Conservation (phyloP, 2,329 filamentous ascomycete species). For the Botrytis sinoallii region DNA sequence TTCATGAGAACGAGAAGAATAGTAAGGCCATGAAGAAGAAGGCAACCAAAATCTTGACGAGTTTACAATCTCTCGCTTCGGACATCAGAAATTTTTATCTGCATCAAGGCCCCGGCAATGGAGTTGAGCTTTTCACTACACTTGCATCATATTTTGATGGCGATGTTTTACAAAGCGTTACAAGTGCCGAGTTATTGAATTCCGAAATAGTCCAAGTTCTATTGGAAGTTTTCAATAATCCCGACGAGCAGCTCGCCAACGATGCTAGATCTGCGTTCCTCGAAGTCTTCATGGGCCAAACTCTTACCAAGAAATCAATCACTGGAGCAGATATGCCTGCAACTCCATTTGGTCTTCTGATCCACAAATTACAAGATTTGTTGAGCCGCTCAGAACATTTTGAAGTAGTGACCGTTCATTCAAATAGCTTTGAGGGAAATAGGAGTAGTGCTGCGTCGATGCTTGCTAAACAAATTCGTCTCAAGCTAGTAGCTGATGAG, state of each 20-base stretch:
- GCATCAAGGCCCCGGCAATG: slow-evolving; percentile 51
- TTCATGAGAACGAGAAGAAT: slow-evolving; percentile 73
- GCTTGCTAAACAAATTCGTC: slow-evolving; percentile 90
- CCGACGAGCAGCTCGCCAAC: slow-evolving; percentile 57
- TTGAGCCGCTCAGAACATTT: slow-evolving; percentile 97
- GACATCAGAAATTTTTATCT: slow-evolving; percentile 73
- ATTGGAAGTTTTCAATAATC: slow-evolving; percentile 75
- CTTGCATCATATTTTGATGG: slow-evolving; percentile 84
- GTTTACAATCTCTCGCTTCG: slow-evolving; percentile 67
- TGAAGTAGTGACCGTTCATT: slow-evolving; percentile 92
- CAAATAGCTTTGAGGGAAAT: slow-evolving; percentile 86
- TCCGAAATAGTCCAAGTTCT: slow-evolving; percentile 86
- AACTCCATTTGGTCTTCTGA: slow-evolving; percentile 85
- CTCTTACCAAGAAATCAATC: slow-evolving; percentile 59
- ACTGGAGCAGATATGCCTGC: slow-evolving; percentile 66
- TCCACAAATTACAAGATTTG: slow-evolving; percentile 92
- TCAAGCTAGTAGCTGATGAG: slow-evolving; percentile 85
- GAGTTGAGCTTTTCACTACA: slow-evolving; percentile 66
- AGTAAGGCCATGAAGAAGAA: slow-evolving; percentile 74
- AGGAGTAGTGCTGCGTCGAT: slow-evolving; percentile 90
- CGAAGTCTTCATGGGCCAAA: slow-evolving; percentile 84
- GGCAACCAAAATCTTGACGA: slow-evolving; percentile 70
- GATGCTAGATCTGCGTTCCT: slow-evolving; percentile 81
- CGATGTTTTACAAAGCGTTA: slow-evolving; percentile 87
- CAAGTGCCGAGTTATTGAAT: slow-evolving; percentile 87